phyloP scores from a whole-genome alignment of 2,329 filamentous ascomycete genomes.

The Coleophoma eucalyptorum region DNA sequence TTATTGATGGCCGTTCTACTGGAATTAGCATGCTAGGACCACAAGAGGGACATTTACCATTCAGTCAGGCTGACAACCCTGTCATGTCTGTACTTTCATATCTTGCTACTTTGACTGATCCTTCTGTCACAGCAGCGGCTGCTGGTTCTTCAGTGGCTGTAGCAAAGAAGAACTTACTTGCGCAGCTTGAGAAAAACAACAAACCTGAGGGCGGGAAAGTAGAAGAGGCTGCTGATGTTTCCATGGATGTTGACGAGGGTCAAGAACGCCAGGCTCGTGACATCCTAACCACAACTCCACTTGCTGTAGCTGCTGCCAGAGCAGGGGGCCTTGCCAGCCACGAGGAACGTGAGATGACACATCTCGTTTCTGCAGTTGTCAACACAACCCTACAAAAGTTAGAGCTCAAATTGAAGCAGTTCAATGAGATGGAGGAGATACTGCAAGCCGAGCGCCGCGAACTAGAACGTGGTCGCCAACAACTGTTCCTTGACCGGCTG shows the following conservation, averaged over 20 bases:
- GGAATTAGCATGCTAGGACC: slow-evolving; percentile 65
- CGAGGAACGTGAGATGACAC: slow-evolving; percentile 94
- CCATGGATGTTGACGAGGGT: slow-evolving; percentile 61
- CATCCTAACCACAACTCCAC: slow-evolving; percentile 50
- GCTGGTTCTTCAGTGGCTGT: slow-evolving; percentile 84
- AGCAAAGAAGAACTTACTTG: slow-evolving; percentile 75
- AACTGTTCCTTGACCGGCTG: slow-evolving; percentile 88
- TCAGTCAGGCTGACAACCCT: slow-evolving; percentile 90
- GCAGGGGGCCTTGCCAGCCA: slow-evolving; percentile 87
- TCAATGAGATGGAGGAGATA: slow-evolving; percentile 91
- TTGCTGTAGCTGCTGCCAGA: slow-evolving; percentile 82
- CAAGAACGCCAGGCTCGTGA: slow-evolving; percentile 33
- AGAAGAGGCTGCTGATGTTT: slow-evolving; percentile 46
- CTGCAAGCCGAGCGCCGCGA: slow-evolving; percentile 90
- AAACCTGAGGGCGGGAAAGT: slow-evolving; percentile 52
- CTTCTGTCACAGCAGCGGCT: slow-evolving; percentile 83
- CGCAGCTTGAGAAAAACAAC: slow-evolving; percentile 66
- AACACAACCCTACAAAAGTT: slow-evolving; percentile 95
- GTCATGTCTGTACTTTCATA: slow-evolving; percentile 96
- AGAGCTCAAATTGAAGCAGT: slow-evolving; percentile 92
- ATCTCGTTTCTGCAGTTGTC: slow-evolving; percentile 84
- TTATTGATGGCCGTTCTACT: slow-evolving; percentile 47
- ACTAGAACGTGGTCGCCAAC: slow-evolving; percentile 85
- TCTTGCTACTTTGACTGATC: slow-evolving; percentile 85
- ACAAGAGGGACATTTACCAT: slow-evolving; percentile 77